Conservation (phyloP, 768 basidiomycete species). For the Trametes cubensis region DNA sequence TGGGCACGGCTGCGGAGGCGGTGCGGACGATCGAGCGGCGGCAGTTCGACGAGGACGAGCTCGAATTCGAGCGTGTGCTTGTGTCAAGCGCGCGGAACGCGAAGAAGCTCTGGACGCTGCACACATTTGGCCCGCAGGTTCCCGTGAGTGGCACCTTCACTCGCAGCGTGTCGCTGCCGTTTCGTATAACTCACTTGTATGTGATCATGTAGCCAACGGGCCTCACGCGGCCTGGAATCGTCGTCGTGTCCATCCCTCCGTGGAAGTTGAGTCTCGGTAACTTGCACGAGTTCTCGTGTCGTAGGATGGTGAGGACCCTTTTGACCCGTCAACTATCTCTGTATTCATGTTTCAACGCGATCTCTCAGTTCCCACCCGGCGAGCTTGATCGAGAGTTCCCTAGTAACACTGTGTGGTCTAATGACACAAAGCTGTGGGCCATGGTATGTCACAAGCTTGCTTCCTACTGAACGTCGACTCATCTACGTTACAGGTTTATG, state of each 20-base stretch:
- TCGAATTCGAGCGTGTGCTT: conserved; percentile 1
- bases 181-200: not conserved
- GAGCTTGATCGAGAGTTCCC: conserved; percentile 7
- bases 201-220: not conserved
- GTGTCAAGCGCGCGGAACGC: conserved; percentile 1
- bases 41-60: conserved; percentile 17
- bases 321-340: too few species aligned
- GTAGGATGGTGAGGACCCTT: not conserved
- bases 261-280: conserved; percentile 17
- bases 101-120: conserved; percentile 9
- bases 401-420: conserved; percentile 1
- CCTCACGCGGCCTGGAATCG: conserved; percentile 10
- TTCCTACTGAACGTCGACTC: not conserved
- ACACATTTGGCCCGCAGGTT: conserved; percentile 3
- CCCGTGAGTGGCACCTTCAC: not conserved
- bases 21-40: conserved; percentile 18
- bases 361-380: not conserved
- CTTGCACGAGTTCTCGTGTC: conserved; percentile 3
- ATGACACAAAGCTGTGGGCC: conserved; percentile 15
- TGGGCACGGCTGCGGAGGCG: conserved; percentile 12
- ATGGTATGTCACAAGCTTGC: not conserved
- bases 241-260: conserved; percentile 11
- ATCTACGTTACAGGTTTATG: conserved; percentile 2
- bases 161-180: too few species aligned
- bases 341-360: not conserved